Percentiles rank a stretch among this genome's conserved stretches.
Conservation (phyloP, 202 grass and related monocot species). For the Panicum hallii region DNA sequence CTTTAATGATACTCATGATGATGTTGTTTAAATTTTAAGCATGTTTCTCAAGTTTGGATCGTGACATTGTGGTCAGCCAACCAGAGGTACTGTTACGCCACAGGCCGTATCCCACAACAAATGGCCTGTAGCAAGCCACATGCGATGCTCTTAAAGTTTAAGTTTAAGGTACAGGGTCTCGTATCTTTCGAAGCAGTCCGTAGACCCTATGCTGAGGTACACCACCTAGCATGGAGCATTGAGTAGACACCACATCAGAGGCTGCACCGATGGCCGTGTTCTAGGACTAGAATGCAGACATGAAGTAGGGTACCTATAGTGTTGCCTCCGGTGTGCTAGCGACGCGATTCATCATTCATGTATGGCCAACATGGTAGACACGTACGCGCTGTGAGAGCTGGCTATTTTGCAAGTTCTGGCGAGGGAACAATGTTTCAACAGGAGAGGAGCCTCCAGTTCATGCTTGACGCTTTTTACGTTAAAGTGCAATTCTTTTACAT, state of each 20-base stretch:
- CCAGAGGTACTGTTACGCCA: neutral
- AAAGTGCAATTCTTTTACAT: too few relatives aligned
- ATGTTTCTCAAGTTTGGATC: too few relatives aligned
- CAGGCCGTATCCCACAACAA: neutral
- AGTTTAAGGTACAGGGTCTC: neutral
- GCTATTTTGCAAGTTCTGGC: neutral
- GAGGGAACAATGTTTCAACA: too few relatives aligned
- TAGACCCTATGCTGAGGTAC: neutral
- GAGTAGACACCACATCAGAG: neutral
- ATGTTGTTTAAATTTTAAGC: too few relatives aligned
- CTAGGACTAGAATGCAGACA: neutral
- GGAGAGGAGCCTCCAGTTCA: too few relatives aligned
- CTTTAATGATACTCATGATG: too few relatives aligned
- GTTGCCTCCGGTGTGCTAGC: neutral
- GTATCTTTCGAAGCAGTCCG: neutral
- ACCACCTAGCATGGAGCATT: neutral
- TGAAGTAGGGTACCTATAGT: neutral
- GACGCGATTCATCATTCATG: neutral
- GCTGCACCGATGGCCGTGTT: neutral
- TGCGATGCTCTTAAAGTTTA: neutral
- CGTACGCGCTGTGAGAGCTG: neutral
- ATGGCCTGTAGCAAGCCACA: neutral
- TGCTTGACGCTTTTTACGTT: too few relatives aligned
- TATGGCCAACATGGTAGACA: neutral
- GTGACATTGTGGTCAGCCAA: neutral